Percentiles rank a stretch among this genome's conserved stretches.
These are phyloP conservation scores for Eimeria necatrix DNA, from an alignment of 169 alveolate species.

Conservation along the genomic window DNA sequence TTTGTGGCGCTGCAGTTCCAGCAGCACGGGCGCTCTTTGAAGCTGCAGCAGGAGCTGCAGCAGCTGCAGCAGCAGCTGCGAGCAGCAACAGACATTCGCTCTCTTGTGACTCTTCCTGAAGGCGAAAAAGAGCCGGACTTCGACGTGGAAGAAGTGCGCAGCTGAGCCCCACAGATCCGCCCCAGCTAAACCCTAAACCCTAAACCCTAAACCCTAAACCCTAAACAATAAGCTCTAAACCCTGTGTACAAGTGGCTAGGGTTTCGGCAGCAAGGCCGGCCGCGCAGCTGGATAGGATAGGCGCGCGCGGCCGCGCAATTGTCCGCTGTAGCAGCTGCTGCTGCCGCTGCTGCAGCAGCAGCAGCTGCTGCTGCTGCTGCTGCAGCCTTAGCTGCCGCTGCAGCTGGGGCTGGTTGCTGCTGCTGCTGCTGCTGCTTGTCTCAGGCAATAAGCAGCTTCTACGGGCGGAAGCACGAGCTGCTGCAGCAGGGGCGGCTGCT, in stretches of 20 bases:
- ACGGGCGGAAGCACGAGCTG: constrained; percentile 66
- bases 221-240: background rate
- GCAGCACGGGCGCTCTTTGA: constrained; percentile 33
- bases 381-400: no score
- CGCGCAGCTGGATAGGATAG: no score
- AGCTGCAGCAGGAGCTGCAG: constrained; percentile 52
- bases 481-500: constrained; percentile 44
- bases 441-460: constrained; percentile 58
- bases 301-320: no score
- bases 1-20: constrained; percentile 24
- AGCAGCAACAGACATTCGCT: background rate
- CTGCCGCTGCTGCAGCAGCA: no score
- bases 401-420: no score
- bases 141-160: constrained; percentile 48
- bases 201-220: background rate
- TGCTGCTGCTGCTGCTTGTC: background rate
- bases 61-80: constrained; percentile 14
- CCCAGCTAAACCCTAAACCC: background rate
- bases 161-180: background rate
- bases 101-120: constrained; percentile 14
- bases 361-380: constrained; percentile 25
- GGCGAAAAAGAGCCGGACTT: constrained; percentile 13
- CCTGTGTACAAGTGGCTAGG: background rate
- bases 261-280: no score
- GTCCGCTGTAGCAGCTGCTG: no score